These are phyloP conservation scores for Anastatica hierochuntica DNA, from an alignment of 345 rosid species.

Conservation along the genomic window DNA sequence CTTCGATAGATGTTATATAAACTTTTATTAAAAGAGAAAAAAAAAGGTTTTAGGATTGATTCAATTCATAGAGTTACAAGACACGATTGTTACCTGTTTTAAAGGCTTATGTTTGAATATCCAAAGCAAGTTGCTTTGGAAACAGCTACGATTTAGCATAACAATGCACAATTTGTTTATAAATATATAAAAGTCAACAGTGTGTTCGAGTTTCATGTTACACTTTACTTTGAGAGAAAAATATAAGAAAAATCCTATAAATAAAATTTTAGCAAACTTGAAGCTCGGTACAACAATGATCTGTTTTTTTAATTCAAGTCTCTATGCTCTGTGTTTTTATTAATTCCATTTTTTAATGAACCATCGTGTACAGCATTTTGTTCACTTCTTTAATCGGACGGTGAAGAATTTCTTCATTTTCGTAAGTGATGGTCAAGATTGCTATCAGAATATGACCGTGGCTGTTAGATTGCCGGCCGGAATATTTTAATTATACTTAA, in stretches of 20 bases:
- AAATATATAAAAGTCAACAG: slow-evolving; percentile 17
- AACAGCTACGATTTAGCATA: slow-evolving; percentile 23
- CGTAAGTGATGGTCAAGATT: not conserved
- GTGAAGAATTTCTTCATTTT: too few relatives aligned
- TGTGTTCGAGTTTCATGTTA: slow-evolving; percentile 10
- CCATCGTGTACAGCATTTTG: slow-evolving; percentile 18
- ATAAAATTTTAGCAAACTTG: too few relatives aligned
- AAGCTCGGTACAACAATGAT: too few relatives aligned
- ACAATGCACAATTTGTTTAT: slow-evolving; percentile 6
- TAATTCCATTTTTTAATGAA: not conserved
- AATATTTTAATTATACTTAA: not conserved
- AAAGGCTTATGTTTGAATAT: slow-evolving; percentile 14
- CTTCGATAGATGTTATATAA: too few relatives aligned
- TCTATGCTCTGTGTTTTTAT: not conserved
- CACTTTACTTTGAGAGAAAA: too few relatives aligned
- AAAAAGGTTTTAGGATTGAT: not conserved
- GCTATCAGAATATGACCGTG: slow-evolving; percentile 11
- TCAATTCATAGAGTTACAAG: slow-evolving; percentile 11
- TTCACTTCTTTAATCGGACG: slow-evolving; percentile 8
- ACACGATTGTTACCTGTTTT: slow-evolving; percentile 26
- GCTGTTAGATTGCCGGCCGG: slow-evolving; percentile 18
- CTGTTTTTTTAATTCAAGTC: not conserved
- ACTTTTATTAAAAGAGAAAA: too few relatives aligned
- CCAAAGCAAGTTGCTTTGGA: slow-evolving; percentile 13
- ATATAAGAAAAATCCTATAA: too few relatives aligned